Evolutionary conservation across 2,329 filamentous ascomycete genomes (phyloP).

Genomic region (Alternaria sp.): DNA sequence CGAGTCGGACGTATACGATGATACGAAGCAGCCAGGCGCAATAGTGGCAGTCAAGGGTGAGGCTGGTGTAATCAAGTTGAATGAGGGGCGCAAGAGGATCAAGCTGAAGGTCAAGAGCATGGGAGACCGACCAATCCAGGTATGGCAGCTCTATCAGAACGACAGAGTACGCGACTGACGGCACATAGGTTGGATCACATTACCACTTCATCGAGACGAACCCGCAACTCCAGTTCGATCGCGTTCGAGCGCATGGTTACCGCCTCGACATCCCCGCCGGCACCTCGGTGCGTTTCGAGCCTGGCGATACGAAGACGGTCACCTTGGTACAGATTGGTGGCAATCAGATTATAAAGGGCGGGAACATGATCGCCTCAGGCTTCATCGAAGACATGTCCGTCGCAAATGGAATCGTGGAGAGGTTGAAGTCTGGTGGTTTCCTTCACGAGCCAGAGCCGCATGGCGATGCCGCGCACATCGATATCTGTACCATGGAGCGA

Average conservation of each 20-base stretch:
- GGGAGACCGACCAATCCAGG: conserved; percentile 90
- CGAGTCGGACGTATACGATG: conserved; percentile 71
- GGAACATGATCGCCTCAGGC: conserved; percentile 81
- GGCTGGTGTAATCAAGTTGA: conserved; percentile 72
- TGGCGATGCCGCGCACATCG: conserved; percentile 64
- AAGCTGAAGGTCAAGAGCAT: conserved; percentile 81
- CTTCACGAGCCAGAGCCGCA: conserved; percentile 76
- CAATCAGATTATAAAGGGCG: conserved; percentile 79
- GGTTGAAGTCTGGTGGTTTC: conserved; percentile 77
- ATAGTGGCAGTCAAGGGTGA: conserved; percentile 75
- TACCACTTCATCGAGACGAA: conserved; percentile 98
- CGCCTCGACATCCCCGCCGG: conserved; percentile 90
- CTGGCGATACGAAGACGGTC: conserved; percentile 90
- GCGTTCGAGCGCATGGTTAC: conserved; percentile 81
- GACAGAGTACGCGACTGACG: conserved; percentile 11
- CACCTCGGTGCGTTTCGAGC: conserved; percentile 92
- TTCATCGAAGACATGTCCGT: conserved; percentile 70
- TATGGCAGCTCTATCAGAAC: conserved; percentile 48
- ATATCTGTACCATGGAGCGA: conserved; percentile 76
- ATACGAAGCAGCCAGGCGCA: conserved; percentile 78
- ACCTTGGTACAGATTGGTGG: conserved; percentile 89
- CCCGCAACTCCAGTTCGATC: conserved; percentile 87
- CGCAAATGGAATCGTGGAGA: conserved; percentile 71
- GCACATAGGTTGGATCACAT: conserved; percentile 77
- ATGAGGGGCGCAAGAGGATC: conserved; percentile 77